Evolutionary conservation across 2,329 filamentous ascomycete genomes (phyloP).

Genomic region (Myriosclerotinia scirpicola): DNA sequence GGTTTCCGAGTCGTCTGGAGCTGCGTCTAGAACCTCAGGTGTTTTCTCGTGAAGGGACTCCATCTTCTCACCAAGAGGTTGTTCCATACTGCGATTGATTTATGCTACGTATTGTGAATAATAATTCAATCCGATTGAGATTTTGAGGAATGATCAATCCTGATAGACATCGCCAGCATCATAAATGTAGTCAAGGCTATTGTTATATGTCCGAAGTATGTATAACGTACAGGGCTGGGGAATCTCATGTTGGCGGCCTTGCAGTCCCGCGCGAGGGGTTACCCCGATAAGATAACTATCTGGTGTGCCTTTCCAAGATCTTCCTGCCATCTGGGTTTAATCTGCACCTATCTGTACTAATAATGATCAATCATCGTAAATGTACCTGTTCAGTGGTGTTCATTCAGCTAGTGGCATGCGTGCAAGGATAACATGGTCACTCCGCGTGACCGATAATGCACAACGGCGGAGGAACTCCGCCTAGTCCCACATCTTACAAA

Average conservation of each 20-base stretch:
- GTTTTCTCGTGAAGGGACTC: constrained; percentile 12
- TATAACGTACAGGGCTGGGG: neutral
- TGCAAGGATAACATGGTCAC: constrained; percentile 9
- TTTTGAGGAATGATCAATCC: neutral
- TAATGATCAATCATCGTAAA: neutral
- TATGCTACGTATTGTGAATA: neutral
- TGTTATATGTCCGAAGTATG: constrained; percentile 9
- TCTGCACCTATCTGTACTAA: neutral
- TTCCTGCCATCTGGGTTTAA: constrained; percentile 6
- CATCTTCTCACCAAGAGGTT: constrained; percentile 19
- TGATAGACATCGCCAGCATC: neutral
- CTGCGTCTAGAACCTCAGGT: constrained; percentile 2
- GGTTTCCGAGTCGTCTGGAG: neutral
- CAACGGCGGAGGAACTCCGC: constrained; percentile 20
- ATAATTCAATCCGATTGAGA: neutral
- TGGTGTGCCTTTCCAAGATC: neutral
- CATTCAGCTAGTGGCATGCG: constrained; percentile 8
- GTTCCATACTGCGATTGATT: constrained; percentile 15
- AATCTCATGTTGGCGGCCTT: constrained; percentile 17
- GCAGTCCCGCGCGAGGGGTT: constrained; percentile 22
- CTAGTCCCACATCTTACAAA: constrained; percentile 11
- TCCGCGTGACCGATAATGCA: constrained; percentile 14
- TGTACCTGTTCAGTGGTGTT: neutral
- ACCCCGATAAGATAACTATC: constrained; percentile 20
- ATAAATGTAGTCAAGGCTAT: neutral